Percentiles rank a stretch among this genome's conserved stretches.
Evolutionary conservation across 2,329 filamentous ascomycete species (phyloP).

Genomic region (Nothopassalora personata): DNA sequence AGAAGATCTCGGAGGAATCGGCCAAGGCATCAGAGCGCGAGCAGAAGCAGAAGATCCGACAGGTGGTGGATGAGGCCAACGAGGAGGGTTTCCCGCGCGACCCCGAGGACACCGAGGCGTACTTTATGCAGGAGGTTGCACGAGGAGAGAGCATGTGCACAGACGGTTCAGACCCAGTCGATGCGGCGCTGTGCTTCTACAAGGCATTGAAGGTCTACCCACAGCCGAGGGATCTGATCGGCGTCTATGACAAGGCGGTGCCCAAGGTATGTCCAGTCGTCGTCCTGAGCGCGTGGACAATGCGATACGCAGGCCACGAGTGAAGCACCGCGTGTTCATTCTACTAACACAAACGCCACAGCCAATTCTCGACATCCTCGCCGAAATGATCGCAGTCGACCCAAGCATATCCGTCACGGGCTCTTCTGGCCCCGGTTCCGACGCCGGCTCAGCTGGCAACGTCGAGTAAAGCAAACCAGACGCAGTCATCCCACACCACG

Average conservation of each 20-base stretch:
- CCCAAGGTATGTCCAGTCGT: constrained; percentile 64
- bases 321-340: background rate
- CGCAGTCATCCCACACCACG: background rate
- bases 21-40: constrained; percentile 59
- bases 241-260: constrained; percentile 97
- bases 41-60: constrained; percentile 69
- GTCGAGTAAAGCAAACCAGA: constrained; percentile 24
- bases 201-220: constrained; percentile 98
- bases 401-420: constrained; percentile 47
- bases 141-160: constrained; percentile 76
- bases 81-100: constrained; percentile 87
- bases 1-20: constrained; percentile 66
- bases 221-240: constrained; percentile 83
- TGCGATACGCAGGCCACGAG: too few species aligned
- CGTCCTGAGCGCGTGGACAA: too few species aligned
- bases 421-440: constrained; percentile 18
- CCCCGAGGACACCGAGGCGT: constrained; percentile 88
- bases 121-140: constrained; percentile 94
- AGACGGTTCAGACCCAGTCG: constrained; percentile 72
- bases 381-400: constrained; percentile 96
- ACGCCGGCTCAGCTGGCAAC: constrained; percentile 25
- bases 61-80: constrained; percentile 72
- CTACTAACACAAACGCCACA: constrained; percentile 35
- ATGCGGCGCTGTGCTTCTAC: constrained; percentile 93
- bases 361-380: constrained; percentile 90